Conservation (phyloP, 257 asterid genomes). For the Gynochthodes officinalis region DNA sequence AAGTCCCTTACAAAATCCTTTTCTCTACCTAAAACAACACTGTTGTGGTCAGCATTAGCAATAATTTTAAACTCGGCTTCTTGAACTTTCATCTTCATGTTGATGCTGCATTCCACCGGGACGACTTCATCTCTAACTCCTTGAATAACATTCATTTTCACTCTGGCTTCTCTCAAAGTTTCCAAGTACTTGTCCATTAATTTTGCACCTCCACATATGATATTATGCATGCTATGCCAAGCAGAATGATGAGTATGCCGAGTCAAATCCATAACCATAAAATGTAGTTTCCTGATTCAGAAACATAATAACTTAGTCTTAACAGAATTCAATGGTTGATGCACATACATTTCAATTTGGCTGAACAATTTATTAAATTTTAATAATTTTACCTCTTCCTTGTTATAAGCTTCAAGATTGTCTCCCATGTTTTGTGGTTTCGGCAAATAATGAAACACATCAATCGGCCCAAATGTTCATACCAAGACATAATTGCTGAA, state of each 20-base stretch:
- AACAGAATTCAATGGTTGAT: neutral
- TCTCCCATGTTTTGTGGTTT: constrained; percentile 65
- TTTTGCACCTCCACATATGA: constrained; percentile 69
- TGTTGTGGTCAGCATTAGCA: constrained; percentile 49
- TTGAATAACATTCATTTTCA: constrained; percentile 47
- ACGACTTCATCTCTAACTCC: constrained; percentile 64
- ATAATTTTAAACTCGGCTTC: constrained; percentile 41
- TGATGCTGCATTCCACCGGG: constrained; percentile 58
- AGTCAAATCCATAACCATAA: constrained; percentile 34
- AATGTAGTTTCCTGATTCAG: constrained; percentile 50
- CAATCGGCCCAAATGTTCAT: constrained; percentile 83
- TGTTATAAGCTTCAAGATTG: constrained; percentile 45
- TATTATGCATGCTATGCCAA: constrained; percentile 87
- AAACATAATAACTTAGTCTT: neutral
- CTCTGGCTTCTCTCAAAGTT: constrained; percentile 30
- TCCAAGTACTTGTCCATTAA: constrained; percentile 59
- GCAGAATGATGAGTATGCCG: constrained; percentile 88
- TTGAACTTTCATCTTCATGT: constrained; percentile 51
- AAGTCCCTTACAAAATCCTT: constrained; percentile 39
- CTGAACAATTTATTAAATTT: neutral
- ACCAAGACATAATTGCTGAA: constrained; percentile 90
- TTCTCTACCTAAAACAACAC: constrained; percentile 52
- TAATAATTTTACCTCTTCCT: constrained; percentile 40
- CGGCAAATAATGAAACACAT: constrained; percentile 64
- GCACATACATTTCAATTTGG: neutral